phyloP scores from a whole-genome alignment of 1,284 basidiomycete species.

The Ustanciosporium gigantosporum region DNA sequence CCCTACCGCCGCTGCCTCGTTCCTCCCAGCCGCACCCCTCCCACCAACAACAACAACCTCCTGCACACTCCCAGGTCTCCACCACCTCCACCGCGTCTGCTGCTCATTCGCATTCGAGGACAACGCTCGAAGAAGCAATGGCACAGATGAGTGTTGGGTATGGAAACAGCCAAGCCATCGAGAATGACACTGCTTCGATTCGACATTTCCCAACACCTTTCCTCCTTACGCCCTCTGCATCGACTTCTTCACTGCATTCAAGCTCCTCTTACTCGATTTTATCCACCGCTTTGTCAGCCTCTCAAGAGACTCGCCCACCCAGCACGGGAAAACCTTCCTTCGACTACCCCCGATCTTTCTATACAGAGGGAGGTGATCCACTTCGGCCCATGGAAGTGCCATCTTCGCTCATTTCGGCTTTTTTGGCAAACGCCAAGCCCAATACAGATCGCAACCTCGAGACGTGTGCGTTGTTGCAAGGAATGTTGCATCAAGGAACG shows the following conservation, averaged over 20 bases:
- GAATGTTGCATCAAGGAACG: conserved; percentile 51
- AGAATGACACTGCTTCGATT: neutral
- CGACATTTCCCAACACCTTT: no score
- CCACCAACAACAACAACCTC: no score
- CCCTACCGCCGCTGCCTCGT: neutral
- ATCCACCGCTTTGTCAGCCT: no score
- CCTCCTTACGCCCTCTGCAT: no score
- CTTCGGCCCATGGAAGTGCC: conserved; percentile 64
- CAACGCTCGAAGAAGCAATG: neutral
- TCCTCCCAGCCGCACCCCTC: no score
- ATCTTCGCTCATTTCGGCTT: conserved; percentile 71
- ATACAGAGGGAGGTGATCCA: conserved; percentile 2
- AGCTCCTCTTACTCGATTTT: no score
- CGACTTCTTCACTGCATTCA: no score
- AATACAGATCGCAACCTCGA: conserved; percentile 70
- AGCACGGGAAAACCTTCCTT: no score
- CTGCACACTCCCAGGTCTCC: neutral
- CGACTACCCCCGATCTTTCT: neutral
- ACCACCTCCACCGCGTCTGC: neutral
- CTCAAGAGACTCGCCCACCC: no score
- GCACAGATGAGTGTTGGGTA: neutral
- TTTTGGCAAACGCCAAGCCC: conserved; percentile 70
- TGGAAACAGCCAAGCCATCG: neutral
- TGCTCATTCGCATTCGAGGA: neutral
- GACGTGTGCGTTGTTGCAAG: conserved; percentile 71